phyloP scores from a whole-genome alignment of 805 yeast genomes.

The Candida loeiensis region DNA sequence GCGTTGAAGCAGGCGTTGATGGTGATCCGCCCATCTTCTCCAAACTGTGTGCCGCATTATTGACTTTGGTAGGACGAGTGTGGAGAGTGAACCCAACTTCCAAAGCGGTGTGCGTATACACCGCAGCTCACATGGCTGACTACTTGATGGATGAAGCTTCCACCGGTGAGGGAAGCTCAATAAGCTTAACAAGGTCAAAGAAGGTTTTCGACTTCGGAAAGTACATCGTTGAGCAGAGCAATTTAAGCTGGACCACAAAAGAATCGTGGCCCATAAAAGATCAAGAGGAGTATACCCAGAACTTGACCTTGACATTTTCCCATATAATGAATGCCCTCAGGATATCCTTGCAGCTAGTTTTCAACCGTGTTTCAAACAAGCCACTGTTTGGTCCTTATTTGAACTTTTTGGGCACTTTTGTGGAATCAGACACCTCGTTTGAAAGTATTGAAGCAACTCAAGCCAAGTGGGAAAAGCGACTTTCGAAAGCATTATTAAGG shows the following conservation, averaged over 20 bases:
- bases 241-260: slow-evolving; percentile 31
- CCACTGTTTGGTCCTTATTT: slow-evolving; percentile 60
- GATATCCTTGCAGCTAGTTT: slow-evolving; percentile 39
- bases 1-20: slow-evolving; percentile 7
- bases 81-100: slow-evolving; percentile 60
- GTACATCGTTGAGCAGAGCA: slow-evolving; percentile 28
- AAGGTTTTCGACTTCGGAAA: slow-evolving; percentile 28
- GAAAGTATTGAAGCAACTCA: slow-evolving; percentile 30
- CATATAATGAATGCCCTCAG: slow-evolving; percentile 46
- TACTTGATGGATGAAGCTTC: slow-evolving; percentile 12
- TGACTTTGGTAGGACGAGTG: slow-evolving; percentile 44
- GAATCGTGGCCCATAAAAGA: slow-evolving; percentile 39
- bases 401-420: slow-evolving; percentile 45
- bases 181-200: slow-evolving; percentile 25
- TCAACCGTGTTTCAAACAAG: slow-evolving; percentile 33
- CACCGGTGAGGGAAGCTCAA: slow-evolving; percentile 24
- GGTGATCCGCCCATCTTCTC: slow-evolving; percentile 27
- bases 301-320: slow-evolving; percentile 44
- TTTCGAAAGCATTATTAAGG: slow-evolving; percentile 32
- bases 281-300: slow-evolving; percentile 47
- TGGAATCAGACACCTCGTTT: slow-evolving; percentile 48
- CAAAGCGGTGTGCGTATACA: slow-evolving; percentile 46
- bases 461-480: slow-evolving; percentile 45
- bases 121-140: slow-evolving; percentile 42
- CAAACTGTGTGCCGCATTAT: slow-evolving; percentile 41